Evolutionary conservation across 2,329 filamentous ascomycete species (phyloP), one percentile per base, ranked within the genome.

Genomic region (Hyphodiscus sp.): DNA sequence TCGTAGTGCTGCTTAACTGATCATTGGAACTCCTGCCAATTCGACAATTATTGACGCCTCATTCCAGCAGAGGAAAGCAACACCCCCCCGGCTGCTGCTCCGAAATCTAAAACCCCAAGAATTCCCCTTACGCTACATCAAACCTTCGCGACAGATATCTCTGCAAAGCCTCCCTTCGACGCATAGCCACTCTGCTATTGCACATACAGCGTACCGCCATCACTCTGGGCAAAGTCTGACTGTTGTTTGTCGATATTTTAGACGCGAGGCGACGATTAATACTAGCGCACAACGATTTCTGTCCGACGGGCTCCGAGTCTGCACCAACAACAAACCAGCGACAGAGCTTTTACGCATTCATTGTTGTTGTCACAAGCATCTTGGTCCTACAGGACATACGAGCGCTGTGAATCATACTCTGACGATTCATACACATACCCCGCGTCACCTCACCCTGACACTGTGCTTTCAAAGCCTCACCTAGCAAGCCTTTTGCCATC

Each of bases 401-500:
- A 20, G 20, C 19, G 19, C 43, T 45, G 43, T 20, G 43, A 45
- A 45, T 20, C 16, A 38, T n/a, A 38, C 11, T n/a, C 33, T 38
- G 33, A 38, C 33, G 43, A 29, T 26, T 26, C 33, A 42, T 44
- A 53, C 20, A 47, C 50, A 47, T 50, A 43, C 46, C 38, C 53
- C 45, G 38, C 26, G 52, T 43, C 49, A 41, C 50, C 29, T 45
- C 20, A 3, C 45, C 7, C 45, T 19, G 20, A 46, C 46, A 49
- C 38, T 26, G 42, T 20, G 47, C 51, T 42, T 42, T 51, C 18
- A 26, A 41, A 45, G 19, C 52, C 48, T 43, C 45, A 50, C 53
- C 46, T 46, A 52, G 44, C 49, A 51, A 59, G 52, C 47, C 19
- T 20, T 41, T 51, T 57, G n/a, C 23, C 13, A 9, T 46, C 45